Evolutionary conservation across 805 yeast species (phyloP).

Genomic region (Nakazawaea wickerhamii): DNA sequence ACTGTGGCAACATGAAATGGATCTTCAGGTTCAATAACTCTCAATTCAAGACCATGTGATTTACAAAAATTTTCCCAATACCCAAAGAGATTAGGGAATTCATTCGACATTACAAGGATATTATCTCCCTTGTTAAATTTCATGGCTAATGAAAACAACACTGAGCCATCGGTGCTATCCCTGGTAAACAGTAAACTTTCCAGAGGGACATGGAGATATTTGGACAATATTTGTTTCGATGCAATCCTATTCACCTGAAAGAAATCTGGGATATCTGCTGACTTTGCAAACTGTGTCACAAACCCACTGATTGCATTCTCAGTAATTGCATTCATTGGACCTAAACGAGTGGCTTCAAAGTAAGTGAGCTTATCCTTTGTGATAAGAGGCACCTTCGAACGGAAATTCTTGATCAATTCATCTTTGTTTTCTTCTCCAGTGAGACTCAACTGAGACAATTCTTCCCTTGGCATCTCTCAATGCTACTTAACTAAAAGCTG

Average conservation of each 20-base stretch:
- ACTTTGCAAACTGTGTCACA: not conserved
- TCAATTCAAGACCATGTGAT: not conserved
- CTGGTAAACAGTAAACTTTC: conserved; percentile 1
- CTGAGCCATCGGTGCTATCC: conserved; percentile 1
- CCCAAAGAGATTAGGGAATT: not conserved
- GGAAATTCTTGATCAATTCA: conserved; percentile 4
- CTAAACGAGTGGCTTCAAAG: no score
- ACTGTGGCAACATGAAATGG: not conserved
- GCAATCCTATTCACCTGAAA: not conserved
- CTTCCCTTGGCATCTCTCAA: no score
- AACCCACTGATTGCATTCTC: not conserved
- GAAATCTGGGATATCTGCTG: not conserved
- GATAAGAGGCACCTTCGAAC: not conserved
- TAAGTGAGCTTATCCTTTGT: not conserved
- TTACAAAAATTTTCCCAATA: conserved; percentile 4
- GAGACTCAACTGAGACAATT: no score
- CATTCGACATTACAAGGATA: conserved; percentile 1
- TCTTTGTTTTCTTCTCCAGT: no score
- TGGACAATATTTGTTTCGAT: not conserved
- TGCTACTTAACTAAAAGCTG: no score
- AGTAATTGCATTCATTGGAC: not conserved
- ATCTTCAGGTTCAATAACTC: not conserved
- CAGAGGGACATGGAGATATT: not conserved
- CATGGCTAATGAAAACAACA: not conserved
- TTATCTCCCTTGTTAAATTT: not conserved